Evolutionary conservation across 2,329 filamentous ascomycete genomes (phyloP), one percentile per base, ranked within the genome.

Genomic region (Trichoderma brevicompactum): DNA sequence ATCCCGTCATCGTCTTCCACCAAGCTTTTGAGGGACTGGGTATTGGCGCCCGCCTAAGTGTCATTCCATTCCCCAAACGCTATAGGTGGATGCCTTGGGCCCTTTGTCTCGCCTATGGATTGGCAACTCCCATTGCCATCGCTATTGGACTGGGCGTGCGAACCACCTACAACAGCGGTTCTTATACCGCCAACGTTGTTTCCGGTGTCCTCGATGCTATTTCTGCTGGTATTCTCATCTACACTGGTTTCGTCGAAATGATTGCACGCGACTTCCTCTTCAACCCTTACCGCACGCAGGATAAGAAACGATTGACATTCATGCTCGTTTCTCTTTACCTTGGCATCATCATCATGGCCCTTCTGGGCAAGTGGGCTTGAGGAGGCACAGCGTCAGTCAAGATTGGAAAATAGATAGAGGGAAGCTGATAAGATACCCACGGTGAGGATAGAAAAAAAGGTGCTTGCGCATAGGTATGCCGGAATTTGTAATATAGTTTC

Each of bases 241-340:
- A 96, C 77, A 96, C 92, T 0, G 92, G 91, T 1, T 80, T 96
- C 17, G 92, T 97, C 7, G 93, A 96, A 79, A 81, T 96, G 64
- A 89, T 96, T 83, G 93, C 92, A 1, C 92, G 95, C 72, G 92
- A 97, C 75, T 96, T 96, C 78, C 91, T 97, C 88, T 96, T 95
- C 79, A 94, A 89, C 74, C 83, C 84, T 4, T 85, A 89, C 67
- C 94, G 96, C 89, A 87, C 89, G 55, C 86, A 86, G 59, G 68
- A 70, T 32, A 71, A 71, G 68, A 68, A 65, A 61, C 68, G 69
- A 3, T 65, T 72, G 32, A 89, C 89, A 1, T 85, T 86, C 1
- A 81, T 94, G 48, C 82, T 84, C 59, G 82, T 85, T 64, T 84
- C 91, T 65, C 75, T 92, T 43, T 79, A 79, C 56, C 73, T 91